Evolutionary conservation across 495 filamentous ascomycete genomes (phyloP), one percentile per base, ranked within the genome.

Genomic region (Talaromyces thailandensis): DNA sequence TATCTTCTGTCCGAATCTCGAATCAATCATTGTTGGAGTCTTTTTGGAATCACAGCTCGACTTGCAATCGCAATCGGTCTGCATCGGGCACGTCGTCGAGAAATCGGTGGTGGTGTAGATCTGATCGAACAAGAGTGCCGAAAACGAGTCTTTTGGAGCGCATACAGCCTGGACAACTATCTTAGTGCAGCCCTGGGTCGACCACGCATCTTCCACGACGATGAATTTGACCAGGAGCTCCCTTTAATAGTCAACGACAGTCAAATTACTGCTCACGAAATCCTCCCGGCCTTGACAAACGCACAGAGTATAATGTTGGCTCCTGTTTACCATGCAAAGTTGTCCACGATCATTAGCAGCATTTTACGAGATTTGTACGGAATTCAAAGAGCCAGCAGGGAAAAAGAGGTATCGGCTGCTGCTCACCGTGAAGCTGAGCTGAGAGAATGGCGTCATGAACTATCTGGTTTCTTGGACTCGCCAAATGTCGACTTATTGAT

Each of bases 261-360:
- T n/a, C 35, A 76, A 1, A 79, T 74, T 3, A 71, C 71, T 0
- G 75, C 73, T 28, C 71, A 35, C 60, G 61, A 26, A 31, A 72
- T 73, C 48, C 65, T 67, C 4, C 63, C 66, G 1, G 32, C 65
- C 3, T 40, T 57, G 8, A 65, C 68, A 11, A 67, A 63, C 12
- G 63, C 64, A 1, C 74, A 79, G 48, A 74, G 73, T 21, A 68
- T 74, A 4, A 80, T 80, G 76, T 59, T 75, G 24, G 77, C 73
- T 12, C 71, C 76, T 1, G 68, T 78, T 8, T 74, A 74, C 26
- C 74, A 76, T 56, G 67, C 71, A 8, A 76, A 69, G 67, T 63
- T 75, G 48, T 40, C 35, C 35, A n/a, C 35, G 5, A 40, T 40
- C 35, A 40, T 40, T 14, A 40, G 35, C 14, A 40, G 35, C 35